Evolutionary conservation across 1,139 yeast species (phyloP).

Genomic region (Yamadazyma diddensiae): DNA sequence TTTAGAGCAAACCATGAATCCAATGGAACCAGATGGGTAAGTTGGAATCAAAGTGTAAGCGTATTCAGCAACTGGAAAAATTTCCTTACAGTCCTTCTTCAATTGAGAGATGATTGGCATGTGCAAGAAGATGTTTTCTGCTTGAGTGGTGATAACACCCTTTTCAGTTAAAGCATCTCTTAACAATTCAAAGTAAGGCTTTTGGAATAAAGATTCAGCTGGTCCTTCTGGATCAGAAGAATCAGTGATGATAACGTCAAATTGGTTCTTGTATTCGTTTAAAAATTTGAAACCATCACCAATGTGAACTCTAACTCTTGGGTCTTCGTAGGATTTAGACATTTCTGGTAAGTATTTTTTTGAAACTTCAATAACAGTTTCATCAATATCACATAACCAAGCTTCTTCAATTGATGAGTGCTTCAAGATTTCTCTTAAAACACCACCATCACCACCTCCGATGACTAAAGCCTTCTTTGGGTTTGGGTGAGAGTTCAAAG

Average conservation of each 20-base stretch:
- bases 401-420: constrained; percentile 82
- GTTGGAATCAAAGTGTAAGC: constrained; percentile 90
- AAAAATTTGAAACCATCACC: constrained; percentile 93
- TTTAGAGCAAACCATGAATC: constrained; percentile 89
- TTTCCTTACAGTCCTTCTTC: constrained; percentile 68
- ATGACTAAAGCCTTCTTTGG: constrained; percentile 87
- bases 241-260: constrained; percentile 90
- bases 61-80: constrained; percentile 86
- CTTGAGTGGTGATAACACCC: constrained; percentile 90
- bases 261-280: constrained; percentile 64
- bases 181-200: constrained; percentile 78
- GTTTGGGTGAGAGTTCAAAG: constrained; percentile 83
- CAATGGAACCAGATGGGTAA: constrained; percentile 91
- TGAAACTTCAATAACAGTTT: constrained; percentile 78
- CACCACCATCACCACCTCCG: constrained; percentile 98
- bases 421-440: constrained; percentile 85
- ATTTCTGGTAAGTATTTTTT: constrained; percentile 82
- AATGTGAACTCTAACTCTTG: constrained; percentile 77
- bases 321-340: constrained; percentile 76
- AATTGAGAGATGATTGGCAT: constrained; percentile 73
- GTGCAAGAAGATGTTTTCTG: constrained; percentile 88
- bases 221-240: constrained; percentile 98
- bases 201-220: constrained; percentile 84
- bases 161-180: constrained; percentile 75
- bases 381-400: constrained; percentile 88